A percentile compares a stretch with the other conserved stretches of the same genome.
phyloP scores from a whole-genome alignment of 2,329 filamentous ascomycete species.

The Exophiala mesophila region DNA sequence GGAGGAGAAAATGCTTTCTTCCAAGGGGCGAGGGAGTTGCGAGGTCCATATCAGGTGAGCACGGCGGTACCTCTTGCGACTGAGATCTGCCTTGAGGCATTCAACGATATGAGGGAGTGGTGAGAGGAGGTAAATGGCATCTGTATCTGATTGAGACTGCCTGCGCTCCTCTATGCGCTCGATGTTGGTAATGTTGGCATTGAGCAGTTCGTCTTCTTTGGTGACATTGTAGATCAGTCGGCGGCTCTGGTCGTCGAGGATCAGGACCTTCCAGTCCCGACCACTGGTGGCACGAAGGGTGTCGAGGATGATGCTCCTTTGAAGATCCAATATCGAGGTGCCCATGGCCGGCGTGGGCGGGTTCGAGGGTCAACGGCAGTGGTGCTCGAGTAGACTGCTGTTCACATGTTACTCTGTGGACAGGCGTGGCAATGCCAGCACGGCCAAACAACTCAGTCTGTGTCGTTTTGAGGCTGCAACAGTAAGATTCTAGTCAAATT shows the following conservation, averaged over 20 bases:
- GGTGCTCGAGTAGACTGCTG: too few relatives aligned
- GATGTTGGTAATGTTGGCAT: conserved; percentile 93
- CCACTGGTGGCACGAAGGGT: conserved; percentile 26
- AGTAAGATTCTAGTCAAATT: too few relatives aligned
- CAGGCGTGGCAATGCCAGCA: too few relatives aligned
- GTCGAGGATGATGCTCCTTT: conserved; percentile 48
- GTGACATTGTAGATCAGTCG: conserved; percentile 86
- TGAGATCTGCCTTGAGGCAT: conserved; percentile 88
- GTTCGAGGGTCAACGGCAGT: too few relatives aligned
- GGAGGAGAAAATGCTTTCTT: conserved; percentile 69
- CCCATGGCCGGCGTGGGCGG: too few relatives aligned
- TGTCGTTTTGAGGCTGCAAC: too few relatives aligned
- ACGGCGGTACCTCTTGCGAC: conserved; percentile 73
- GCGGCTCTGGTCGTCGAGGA: conserved; percentile 77
- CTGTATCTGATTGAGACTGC: conserved; percentile 79
- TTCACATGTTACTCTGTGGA: neutral
- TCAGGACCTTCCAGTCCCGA: conserved; percentile 83
- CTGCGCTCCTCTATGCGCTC: conserved; percentile 87
- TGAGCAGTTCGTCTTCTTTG: conserved; percentile 94
- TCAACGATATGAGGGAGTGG: conserved; percentile 85
- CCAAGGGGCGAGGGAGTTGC: conserved; percentile 61
- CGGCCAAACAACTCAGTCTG: too few relatives aligned
- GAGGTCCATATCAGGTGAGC: conserved; percentile 82
- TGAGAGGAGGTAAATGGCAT: conserved; percentile 88
- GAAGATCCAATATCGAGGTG: conserved; percentile 76